A percentile compares a stretch with the other conserved stretches of the same genome.
Conservation (phyloP, 176 grass and related monocot genomes). For the Ampelocalamus luodianensis region DNA sequence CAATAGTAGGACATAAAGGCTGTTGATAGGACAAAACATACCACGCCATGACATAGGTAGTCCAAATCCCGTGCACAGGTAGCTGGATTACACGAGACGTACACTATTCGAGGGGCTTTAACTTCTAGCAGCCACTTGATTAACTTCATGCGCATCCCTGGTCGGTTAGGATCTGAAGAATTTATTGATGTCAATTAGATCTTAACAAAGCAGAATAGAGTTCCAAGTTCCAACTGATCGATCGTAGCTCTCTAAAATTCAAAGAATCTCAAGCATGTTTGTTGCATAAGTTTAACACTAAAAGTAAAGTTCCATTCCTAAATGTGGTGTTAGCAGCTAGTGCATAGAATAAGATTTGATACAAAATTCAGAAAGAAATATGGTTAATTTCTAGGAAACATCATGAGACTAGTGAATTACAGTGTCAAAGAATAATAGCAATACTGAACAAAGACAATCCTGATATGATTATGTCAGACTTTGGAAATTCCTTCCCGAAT, state of each 20-base stretch:
- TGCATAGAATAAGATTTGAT: not conserved
- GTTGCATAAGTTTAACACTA: not conserved
- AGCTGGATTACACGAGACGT: conserved; percentile 91
- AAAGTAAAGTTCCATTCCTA: not conserved
- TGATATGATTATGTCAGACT: conserved; percentile 91
- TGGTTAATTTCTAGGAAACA: not conserved
- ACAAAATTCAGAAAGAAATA: not conserved
- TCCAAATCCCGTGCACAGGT: conserved; percentile 88
- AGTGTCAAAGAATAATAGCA: not conserved
- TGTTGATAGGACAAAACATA: conserved; percentile 46
- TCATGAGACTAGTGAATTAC: conserved; percentile 17
- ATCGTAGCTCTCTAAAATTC: not conserved
- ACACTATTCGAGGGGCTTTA: conserved; percentile 74
- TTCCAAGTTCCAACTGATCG: not conserved
- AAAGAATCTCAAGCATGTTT: not conserved
- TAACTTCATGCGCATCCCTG: conserved; percentile 96
- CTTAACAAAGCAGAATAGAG: conserved; percentile 4
- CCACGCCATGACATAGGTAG: conserved; percentile 93
- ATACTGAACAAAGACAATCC: conserved; percentile 48
- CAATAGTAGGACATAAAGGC: conserved; percentile 21
- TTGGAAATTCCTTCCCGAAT: conserved; percentile 90
- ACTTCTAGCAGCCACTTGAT: conserved; percentile 93
- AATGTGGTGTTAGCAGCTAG: not conserved
- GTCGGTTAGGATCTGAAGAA: conserved; percentile 92
- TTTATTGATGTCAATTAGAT: conserved; percentile 25